Evolutionary conservation across 495 filamentous ascomycete genomes (phyloP).

Genomic region (Trypethelium eluteriae): DNA sequence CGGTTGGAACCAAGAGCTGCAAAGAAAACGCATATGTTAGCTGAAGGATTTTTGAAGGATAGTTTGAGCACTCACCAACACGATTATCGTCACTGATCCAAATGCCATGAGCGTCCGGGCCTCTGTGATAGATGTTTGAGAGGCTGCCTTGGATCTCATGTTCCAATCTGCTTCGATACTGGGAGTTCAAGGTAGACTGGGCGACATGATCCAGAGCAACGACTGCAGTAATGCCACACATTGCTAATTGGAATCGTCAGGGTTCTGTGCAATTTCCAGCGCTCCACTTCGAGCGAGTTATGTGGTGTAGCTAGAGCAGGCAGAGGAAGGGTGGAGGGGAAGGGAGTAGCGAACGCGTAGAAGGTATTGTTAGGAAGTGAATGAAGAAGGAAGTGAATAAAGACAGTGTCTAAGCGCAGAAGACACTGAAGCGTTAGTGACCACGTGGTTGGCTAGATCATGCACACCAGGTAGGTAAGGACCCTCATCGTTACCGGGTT

Average conservation of each 20-base stretch:
- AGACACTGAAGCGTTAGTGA: too few species aligned
- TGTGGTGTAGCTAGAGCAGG: too few species aligned
- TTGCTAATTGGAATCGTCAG: not conserved
- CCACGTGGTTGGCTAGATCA: too few species aligned
- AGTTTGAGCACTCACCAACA: conserved; percentile 7
- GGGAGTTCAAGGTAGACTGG: not conserved
- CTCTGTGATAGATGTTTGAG: not conserved
- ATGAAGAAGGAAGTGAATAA: too few species aligned
- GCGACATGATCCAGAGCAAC: not conserved
- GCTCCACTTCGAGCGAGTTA: too few species aligned
- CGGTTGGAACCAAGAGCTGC: not conserved
- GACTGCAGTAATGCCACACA: conserved; percentile 3
- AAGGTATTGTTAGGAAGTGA: too few species aligned
- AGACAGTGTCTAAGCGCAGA: too few species aligned
- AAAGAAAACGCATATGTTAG: conserved; percentile 13
- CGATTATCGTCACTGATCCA: conserved; percentile 8
- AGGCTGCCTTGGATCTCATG: not conserved
- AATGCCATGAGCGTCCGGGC: conserved; percentile 2
- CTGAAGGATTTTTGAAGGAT: conserved; percentile 4
- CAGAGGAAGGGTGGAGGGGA: too few species aligned
- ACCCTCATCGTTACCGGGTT: too few species aligned
- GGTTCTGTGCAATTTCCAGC: too few species aligned
- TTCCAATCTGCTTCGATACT: not conserved
- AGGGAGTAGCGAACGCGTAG: too few species aligned
- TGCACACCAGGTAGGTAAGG: too few species aligned